phyloP scores from a whole-genome alignment of 2,329 filamentous ascomycete genomes.

The Alternaria dauci region DNA sequence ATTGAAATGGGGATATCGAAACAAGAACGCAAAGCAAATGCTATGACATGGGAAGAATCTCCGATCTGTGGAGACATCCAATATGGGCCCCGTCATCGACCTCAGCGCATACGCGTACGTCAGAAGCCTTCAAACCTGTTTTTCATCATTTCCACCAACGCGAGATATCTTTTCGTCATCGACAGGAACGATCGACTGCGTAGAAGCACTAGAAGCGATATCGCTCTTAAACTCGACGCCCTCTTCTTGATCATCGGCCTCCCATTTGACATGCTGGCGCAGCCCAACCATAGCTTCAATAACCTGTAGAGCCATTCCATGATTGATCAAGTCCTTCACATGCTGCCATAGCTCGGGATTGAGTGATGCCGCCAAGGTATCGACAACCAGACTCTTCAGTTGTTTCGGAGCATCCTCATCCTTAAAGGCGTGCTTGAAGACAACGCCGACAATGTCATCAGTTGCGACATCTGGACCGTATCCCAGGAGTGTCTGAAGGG shows the following conservation, averaged over 20 bases:
- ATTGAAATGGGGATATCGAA: background rate
- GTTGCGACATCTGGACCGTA: background rate
- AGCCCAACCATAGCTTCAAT: conserved; percentile 17
- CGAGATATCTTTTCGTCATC: background rate
- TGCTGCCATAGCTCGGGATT: conserved; percentile 20
- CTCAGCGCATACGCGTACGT: background rate
- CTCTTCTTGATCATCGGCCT: background rate
- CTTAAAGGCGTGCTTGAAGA: conserved; percentile 32
- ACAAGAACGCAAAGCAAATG: background rate
- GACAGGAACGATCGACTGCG: background rate
- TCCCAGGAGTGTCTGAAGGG: conserved; percentile 16
- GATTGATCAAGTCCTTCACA: conserved; percentile 9
- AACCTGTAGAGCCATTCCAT: conserved; percentile 3
- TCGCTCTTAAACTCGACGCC: conserved; percentile 13
- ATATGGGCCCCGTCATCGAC: background rate
- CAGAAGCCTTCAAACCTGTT: background rate
- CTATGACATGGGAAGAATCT: background rate
- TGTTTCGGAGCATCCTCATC: conserved; percentile 15
- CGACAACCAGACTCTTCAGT: conserved; percentile 25
- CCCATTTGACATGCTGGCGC: conserved; percentile 8
- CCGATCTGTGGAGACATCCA: background rate
- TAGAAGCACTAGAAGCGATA: background rate
- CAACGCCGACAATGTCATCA: conserved; percentile 13
- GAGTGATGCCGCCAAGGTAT: conserved; percentile 21
- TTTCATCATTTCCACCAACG: background rate